Evolutionary conservation across 139 green algal species (phyloP).

Genomic region (Zygnema cylindricum): DNA sequence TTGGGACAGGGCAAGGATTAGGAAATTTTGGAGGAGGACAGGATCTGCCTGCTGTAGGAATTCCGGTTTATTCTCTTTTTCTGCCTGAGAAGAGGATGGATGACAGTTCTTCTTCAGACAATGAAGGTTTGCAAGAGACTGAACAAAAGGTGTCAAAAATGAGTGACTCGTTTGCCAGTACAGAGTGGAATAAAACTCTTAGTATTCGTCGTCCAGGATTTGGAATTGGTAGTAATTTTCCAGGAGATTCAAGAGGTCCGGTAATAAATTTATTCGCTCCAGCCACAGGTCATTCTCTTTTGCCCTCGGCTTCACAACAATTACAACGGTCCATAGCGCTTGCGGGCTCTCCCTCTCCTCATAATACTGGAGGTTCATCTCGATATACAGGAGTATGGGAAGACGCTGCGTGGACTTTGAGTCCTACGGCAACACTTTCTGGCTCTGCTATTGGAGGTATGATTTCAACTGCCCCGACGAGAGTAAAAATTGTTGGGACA

Average conservation of each 20-base stretch:
- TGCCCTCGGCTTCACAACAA: slow-evolving; percentile 13
- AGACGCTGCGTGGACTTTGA: neutral
- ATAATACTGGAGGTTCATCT: neutral
- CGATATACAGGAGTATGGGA: neutral
- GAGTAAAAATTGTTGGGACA: neutral
- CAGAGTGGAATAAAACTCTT: neutral
- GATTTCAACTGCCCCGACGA: neutral
- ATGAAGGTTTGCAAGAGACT: neutral
- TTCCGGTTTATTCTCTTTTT: slow-evolving; percentile 29
- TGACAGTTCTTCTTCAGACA: neutral
- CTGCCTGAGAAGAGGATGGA: neutral
- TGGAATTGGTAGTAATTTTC: neutral
- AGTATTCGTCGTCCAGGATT: neutral
- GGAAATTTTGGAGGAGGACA: neutral
- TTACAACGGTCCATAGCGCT: slow-evolving; percentile 30
- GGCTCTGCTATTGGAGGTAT: neutral
- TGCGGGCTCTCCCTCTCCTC: neutral
- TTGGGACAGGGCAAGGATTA: neutral
- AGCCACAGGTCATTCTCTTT: neutral
- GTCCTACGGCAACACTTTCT: neutral
- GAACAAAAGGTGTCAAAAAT: too few relatives aligned
- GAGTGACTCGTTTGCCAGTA: neutral
- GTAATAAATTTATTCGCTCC: neutral
- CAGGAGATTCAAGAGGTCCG: neutral
- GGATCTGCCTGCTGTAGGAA: neutral